Evolutionary conservation across 768 basidiomycete species (phyloP), one percentile per base, ranked within the genome.

Genomic region (Rhodotorula paludigena): DNA sequence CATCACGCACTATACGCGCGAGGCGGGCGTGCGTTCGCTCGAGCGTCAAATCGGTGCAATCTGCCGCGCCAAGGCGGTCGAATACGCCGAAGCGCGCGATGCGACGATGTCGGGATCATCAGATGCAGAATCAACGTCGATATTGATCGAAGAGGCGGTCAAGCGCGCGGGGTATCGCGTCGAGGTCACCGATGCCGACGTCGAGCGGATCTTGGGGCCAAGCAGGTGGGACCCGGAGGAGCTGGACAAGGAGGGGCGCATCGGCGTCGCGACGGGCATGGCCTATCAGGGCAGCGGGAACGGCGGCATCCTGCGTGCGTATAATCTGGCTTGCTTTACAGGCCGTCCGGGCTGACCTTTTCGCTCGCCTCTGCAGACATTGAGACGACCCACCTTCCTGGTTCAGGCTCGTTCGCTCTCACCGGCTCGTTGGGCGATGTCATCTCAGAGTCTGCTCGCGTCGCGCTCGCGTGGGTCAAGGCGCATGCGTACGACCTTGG

Each of bases 381-480:
- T 32, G 92, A 96, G 79, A 89, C 88, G 42, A 85, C 86, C 30
- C 81, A 83, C 8, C 81, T 92, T 3, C 90, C 91, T 20, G 92
- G 91, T 2, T 78, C 78, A 28, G 92, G 92, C 2, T 79, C 79
- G 63, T 78, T 94, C 70, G 87, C 86, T 74, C 78, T 90, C 69
- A 94, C 91, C 0, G 92, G 92, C 9, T 87, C 86, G 73, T 78
- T 94, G 49, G 92, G 92, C 8, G 90, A 91, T 59, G 90, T 92
- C 25, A 92, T 96, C 80, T 88, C 88, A 77, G 92, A 97, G 80
- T 90, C 89, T 68, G 91, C 87, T 6, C 89, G 90, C 76, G 81
- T 97, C 52, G 90, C 90, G 3, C 79, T 96, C 74, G 92, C 89
- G 76, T 96, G 92, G 91, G 90, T 94, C 35, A 72, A 89, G 81